These are phyloP conservation scores for Linnemannia elongata DNA, from an alignment of 192 early-diverging fungal species.

Conservation along the genomic window DNA sequence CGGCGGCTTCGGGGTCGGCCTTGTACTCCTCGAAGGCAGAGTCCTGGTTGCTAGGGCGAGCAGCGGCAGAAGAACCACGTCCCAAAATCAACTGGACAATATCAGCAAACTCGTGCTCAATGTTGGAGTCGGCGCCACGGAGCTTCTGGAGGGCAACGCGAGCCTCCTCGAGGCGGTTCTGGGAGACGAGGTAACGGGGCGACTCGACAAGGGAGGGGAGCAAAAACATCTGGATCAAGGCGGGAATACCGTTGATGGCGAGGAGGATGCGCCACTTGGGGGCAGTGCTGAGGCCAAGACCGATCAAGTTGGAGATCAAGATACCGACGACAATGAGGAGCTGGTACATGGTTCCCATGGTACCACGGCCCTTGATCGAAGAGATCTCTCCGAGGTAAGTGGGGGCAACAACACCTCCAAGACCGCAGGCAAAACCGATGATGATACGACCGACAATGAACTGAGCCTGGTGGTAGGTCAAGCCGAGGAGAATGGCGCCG, in stretches of 20 bases:
- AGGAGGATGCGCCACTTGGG: constrained; percentile 83
- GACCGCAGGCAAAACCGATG: constrained; percentile 80
- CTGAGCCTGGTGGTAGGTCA: constrained; percentile 70
- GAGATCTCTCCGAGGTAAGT: constrained; percentile 88
- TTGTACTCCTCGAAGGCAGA: constrained; percentile 46
- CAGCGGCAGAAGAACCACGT: constrained; percentile 32
- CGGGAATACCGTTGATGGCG: constrained; percentile 72
- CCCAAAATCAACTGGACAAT: constrained; percentile 68
- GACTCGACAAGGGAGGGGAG: constrained; percentile 81
- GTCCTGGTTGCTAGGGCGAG: constrained; percentile 21
- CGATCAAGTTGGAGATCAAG: constrained; percentile 76
- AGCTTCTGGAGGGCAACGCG: constrained; percentile 64
- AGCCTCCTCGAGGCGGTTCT: constrained; percentile 74
- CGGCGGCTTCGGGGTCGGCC: constrained; percentile 52
- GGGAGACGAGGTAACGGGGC: constrained; percentile 78
- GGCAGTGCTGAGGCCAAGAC: constrained; percentile 68
- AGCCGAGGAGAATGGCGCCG: constrained; percentile 73
- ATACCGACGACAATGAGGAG: constrained; percentile 85
- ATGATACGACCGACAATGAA: constrained; percentile 82
- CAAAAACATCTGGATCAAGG: constrained; percentile 68
- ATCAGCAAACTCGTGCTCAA: constrained; percentile 74
- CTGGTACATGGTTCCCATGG: constrained; percentile 81
- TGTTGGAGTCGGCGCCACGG: constrained; percentile 62
- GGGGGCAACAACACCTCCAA: constrained; percentile 66
- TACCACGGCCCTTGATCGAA: constrained; percentile 76